Percentiles rank a stretch among this genome's conserved stretches.
These are phyloP conservation scores for Cafeteria roenbergensis DNA, from an alignment of 108 stramenopile species.

Conservation along the genomic window DNA sequence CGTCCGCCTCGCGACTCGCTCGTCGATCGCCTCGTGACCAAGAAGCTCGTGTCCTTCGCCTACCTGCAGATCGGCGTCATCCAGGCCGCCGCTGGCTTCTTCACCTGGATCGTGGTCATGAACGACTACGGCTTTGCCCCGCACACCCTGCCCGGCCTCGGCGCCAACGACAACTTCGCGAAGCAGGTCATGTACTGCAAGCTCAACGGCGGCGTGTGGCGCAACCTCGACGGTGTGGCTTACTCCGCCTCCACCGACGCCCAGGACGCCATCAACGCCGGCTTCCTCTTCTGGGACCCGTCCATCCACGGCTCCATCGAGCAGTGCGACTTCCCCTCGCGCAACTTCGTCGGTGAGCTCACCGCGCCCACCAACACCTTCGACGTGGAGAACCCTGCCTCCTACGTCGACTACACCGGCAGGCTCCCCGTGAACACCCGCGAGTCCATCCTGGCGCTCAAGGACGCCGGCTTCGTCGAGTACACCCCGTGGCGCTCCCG, in stretches of 20 bases:
- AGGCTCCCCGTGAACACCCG: not conserved
- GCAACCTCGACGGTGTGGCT: slow-evolving; percentile 4
- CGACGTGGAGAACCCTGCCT: not conserved
- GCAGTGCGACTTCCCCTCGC: slow-evolving; percentile 26
- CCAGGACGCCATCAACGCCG: not conserved
- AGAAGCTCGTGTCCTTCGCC: slow-evolving; percentile 35
- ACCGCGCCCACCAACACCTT: not conserved
- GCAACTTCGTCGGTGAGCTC: slow-evolving; percentile 7
- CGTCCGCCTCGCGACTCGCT: slow-evolving; percentile 46
- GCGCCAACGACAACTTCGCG: slow-evolving; percentile 23
- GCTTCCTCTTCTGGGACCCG: slow-evolving; percentile 28
- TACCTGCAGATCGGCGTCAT: slow-evolving; percentile 51
- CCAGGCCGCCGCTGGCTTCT: slow-evolving; percentile 43
- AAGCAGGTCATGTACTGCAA: slow-evolving; percentile 31
- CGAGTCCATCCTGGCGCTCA: slow-evolving; percentile 23
- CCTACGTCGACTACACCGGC: slow-evolving; percentile 4
- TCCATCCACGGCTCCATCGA: slow-evolving; percentile 21
- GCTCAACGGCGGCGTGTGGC: slow-evolving; percentile 32
- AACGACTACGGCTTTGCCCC: slow-evolving; percentile 37
- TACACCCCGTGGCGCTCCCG: slow-evolving; percentile 37
- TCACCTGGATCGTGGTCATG: slow-evolving; percentile 42
- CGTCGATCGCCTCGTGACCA: slow-evolving; percentile 46
- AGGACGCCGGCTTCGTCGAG: slow-evolving; percentile 25
- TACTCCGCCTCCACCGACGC: not conserved
- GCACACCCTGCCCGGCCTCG: slow-evolving; percentile 21